Base-by-base conservation (phyloP, 176 grass and related monocot species). In the Hsuehochloa calcarea region DNA sequence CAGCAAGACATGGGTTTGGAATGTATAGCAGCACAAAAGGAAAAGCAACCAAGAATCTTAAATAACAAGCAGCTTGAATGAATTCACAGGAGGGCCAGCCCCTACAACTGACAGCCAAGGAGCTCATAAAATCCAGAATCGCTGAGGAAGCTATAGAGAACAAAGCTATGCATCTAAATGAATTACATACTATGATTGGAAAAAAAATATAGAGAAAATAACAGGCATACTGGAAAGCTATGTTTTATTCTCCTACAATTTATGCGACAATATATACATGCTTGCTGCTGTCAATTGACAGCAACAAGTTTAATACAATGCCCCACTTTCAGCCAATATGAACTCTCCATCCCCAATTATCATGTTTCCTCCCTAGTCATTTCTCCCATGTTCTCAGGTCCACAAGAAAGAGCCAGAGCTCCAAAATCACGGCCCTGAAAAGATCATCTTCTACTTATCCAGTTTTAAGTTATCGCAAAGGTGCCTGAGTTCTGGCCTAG, bases 381-480 rank as follows among this genome's bases (percentile, higher is more conserved):
- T 63, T 60, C 37, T 70, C 35, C 43, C 58, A 69, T 65, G 8
- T 84, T 20, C 50, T 22, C 71, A 54, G 5, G 70, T 74, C 3
- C 31, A 75, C 29, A 46, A 66, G 34, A 44, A 71, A 73, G 20
- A 29, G 41, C 38, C 25, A 12, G 10, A 60, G 40, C 61, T 62
- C 20, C 64, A 77, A 23, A 90, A 82, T 69, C 27, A 85, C 10
- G 13, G 16, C 25, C 79, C 3, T 8, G 43, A 80, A n/a, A 85
- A 62, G 29, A 68, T 51, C 55, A 47, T 50, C 14, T 51, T 71
- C 87, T 92, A 98, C 72, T 87, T 92, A 74, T 98, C 91, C 45
- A 96, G 68, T 88, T 87, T 98, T 75, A 98, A 70, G 82, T 98
- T 98, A 65, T 98, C 96, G 3, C 96, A 96, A 70, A 98, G 93